Conservation (phyloP, 495 filamentous ascomycete genomes). For the Thozetella sp. region DNA sequence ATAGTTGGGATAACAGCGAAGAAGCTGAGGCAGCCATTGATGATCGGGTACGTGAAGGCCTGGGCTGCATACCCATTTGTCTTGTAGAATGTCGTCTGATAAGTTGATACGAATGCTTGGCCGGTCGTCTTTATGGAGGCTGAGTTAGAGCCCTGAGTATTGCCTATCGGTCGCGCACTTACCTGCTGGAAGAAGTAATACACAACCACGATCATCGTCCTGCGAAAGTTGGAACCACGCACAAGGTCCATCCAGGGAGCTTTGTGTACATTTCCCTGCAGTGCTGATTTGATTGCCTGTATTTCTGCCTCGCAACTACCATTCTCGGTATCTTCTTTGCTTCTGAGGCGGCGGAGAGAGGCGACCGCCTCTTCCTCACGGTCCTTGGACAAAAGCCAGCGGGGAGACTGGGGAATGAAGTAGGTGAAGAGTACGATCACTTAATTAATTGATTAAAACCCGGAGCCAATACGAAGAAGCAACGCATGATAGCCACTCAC, state of each 20-base stretch:
- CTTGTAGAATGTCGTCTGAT: conserved; percentile 5
- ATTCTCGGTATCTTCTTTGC: conserved; percentile 3
- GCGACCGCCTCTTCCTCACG: conserved; percentile 13
- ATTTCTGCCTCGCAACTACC: conserved; percentile 15
- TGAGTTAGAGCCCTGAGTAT: background rate
- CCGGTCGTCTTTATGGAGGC: background rate
- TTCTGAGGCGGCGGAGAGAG: conserved; percentile 10
- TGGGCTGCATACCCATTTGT: background rate
- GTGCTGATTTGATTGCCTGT: background rate
- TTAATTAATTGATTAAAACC: too few relatives aligned
- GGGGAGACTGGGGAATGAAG: conserved; percentile 11
- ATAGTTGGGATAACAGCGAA: background rate
- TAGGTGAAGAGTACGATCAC: conserved; percentile 1
- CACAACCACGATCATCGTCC: conserved; percentile 1
- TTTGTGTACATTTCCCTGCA: background rate
- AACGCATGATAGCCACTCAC: too few relatives aligned
- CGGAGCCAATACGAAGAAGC: too few relatives aligned
- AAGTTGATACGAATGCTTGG: conserved; percentile 2
- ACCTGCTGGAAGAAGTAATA: conserved; percentile 5
- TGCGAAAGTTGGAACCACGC: background rate
- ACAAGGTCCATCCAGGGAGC: conserved; percentile 1
- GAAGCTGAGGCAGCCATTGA: background rate
- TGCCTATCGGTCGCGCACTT: background rate
- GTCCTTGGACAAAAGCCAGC: conserved; percentile 19
- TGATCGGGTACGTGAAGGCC: conserved; percentile 1